A percentile compares a stretch with the other conserved stretches of the same genome.
phyloP scores from a whole-genome alignment of 2,329 filamentous ascomycete species.

The Blastomyces emzantsi region DNA sequence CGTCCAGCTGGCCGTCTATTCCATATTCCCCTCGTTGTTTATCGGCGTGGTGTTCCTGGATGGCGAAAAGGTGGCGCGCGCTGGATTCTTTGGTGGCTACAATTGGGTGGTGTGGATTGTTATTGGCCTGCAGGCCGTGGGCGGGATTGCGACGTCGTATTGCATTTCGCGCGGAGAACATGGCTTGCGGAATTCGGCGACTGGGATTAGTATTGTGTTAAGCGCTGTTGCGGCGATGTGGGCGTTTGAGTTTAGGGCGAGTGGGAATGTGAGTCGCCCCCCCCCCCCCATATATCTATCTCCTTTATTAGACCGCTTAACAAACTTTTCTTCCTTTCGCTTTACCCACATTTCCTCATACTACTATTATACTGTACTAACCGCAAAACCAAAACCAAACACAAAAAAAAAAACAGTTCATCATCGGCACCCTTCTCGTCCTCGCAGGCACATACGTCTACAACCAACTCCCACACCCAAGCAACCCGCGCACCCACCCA shows the following conservation, averaged over 20 bases:
- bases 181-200: conserved; percentile 89
- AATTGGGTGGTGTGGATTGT: conserved; percentile 85
- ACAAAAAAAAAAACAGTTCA: conserved; percentile 50
- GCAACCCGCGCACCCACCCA: conserved; percentile 30
- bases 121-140: conserved; percentile 70
- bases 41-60: conserved; percentile 82
- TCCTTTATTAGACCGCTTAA: neutral
- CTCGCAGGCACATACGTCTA: conserved; percentile 79
- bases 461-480: conserved; percentile 36
- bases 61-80: conserved; percentile 68
- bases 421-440: conserved; percentile 70
- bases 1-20: conserved; percentile 90
- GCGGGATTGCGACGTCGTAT: conserved; percentile 73
- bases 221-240: conserved; percentile 77
- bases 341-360: neutral
- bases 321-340: conserved; percentile 8
- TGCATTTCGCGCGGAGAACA: conserved; percentile 79
- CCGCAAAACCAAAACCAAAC: neutral
- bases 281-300: neutral
- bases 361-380: neutral
- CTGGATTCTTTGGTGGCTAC: conserved; percentile 92
- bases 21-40: conserved; percentile 78
- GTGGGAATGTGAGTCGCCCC: conserved; percentile 53
- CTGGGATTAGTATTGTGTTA: conserved; percentile 81
- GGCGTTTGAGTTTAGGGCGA: conserved; percentile 74